Evolutionary conservation across 306 rosid species (phyloP).

Genomic region (Hippophae tibetana): DNA sequence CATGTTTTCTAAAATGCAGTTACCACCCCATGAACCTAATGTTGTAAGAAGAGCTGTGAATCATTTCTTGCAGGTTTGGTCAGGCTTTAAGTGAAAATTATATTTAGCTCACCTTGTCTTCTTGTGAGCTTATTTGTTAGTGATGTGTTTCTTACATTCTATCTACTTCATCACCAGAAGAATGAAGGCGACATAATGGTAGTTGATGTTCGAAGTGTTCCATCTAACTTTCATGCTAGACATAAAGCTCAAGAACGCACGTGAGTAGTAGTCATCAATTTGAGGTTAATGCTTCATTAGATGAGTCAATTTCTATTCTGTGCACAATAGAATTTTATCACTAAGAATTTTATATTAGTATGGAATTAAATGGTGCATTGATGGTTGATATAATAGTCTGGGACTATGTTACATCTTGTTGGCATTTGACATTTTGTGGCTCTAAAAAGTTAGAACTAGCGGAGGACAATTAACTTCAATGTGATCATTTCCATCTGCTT

Average conservation of each 20-base stretch:
- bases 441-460: not conserved
- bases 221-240: slow-evolving; percentile 81
- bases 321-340: too few relatives aligned
- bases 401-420: not conserved
- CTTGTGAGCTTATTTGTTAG: not conserved
- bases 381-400: too few relatives aligned
- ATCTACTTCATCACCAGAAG: slow-evolving; percentile 38
- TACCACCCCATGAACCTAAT: slow-evolving; percentile 77
- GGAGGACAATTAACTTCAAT: not conserved
- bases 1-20: slow-evolving; percentile 32
- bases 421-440: not conserved
- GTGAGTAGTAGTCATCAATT: slow-evolving; percentile 56
- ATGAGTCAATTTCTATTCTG: not conserved
- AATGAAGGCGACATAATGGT: slow-evolving; percentile 65
- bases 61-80: slow-evolving; percentile 87
- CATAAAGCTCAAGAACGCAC: slow-evolving; percentile 85
- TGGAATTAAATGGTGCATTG: too few relatives aligned
- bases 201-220: slow-evolving; percentile 64
- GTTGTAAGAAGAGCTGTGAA: slow-evolving; percentile 82
- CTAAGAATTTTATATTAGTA: too few relatives aligned
- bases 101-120: too few relatives aligned
- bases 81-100: not conserved
- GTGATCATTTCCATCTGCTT: too few relatives aligned
- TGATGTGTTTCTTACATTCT: slow-evolving; percentile 15
- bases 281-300: slow-evolving; percentile 1